phyloP scores from a whole-genome alignment of 2,329 filamentous ascomycete genomes.

The Ophiostoma himal-ulmi region DNA sequence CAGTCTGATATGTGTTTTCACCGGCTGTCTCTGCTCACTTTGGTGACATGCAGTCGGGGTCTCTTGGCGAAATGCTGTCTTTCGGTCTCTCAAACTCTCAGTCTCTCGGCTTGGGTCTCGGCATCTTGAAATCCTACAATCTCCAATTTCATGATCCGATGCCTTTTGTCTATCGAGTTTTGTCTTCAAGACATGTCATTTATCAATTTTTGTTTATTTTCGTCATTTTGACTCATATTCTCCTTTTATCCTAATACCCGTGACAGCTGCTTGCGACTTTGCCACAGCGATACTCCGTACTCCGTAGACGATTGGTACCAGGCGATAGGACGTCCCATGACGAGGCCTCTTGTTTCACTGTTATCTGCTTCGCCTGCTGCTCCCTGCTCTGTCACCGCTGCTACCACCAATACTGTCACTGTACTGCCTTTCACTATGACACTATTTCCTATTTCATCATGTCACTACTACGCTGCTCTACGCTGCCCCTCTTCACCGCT shows the following conservation, averaged over 20 bases:
- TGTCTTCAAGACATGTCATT: background rate
- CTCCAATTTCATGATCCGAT: background rate
- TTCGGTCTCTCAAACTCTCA: background rate
- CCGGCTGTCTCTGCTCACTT: background rate
- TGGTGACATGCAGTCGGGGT: background rate
- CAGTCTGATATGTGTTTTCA: no score
- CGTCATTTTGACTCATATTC: background rate
- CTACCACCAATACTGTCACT: background rate
- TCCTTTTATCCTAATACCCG: background rate
- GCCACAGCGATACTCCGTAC: background rate
- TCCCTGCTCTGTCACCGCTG: background rate
- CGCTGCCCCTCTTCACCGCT: slow-evolving; percentile 7
- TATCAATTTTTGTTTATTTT: background rate
- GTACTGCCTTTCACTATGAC: background rate
- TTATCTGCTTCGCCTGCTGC: slow-evolving; percentile 1
- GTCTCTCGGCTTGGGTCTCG: background rate
- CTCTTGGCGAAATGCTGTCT: background rate
- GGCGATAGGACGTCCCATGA: slow-evolving; percentile 4
- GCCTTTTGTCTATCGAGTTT: no score
- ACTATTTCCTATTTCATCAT: background rate
- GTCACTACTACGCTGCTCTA: background rate
- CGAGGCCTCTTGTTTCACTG: slow-evolving; percentile 3
- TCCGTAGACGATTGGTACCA: background rate
- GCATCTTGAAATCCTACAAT: background rate
- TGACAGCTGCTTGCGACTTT: background rate